Conservation (phyloP, 1,139 yeast genomes). For the Blastobotrys aristatus region DNA sequence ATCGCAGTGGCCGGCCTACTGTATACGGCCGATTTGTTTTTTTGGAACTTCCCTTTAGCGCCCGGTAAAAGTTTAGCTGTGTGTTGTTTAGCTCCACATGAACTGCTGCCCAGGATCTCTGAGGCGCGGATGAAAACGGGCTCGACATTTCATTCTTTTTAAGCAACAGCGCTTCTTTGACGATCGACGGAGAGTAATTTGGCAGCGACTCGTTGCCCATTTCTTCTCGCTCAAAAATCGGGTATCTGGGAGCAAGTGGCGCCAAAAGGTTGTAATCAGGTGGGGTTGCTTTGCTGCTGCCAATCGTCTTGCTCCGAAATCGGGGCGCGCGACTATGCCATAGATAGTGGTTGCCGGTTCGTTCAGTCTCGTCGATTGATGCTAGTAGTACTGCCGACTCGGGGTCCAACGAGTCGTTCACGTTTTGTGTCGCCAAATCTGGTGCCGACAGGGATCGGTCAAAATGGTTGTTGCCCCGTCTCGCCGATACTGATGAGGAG, state of each 20-base stretch:
- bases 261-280: constrained; percentile 28
- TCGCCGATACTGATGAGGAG: background rate
- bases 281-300: constrained; percentile 15
- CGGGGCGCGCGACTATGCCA: constrained; percentile 2
- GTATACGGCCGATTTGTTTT: constrained; percentile 14
- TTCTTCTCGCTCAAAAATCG: constrained; percentile 32
- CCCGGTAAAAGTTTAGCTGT: constrained; percentile 44
- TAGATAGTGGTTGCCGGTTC: constrained; percentile 4
- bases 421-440: constrained; percentile 11
- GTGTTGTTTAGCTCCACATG: constrained; percentile 54
- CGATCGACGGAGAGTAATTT: constrained; percentile 32
- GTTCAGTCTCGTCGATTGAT: constrained; percentile 18
- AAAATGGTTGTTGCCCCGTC: constrained; percentile 3
- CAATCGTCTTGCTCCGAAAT: background rate
- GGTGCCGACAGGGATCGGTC: constrained; percentile 9
- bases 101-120: constrained; percentile 50
- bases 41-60: constrained; percentile 2
- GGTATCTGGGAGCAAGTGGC: constrained; percentile 27
- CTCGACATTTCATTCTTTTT: constrained; percentile 35
- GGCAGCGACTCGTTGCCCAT: constrained; percentile 35
- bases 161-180: constrained; percentile 28
- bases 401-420: constrained; percentile 11
- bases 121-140: constrained; percentile 37
- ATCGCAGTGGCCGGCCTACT: constrained; percentile 17
- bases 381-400: constrained; percentile 13